Evolutionary conservation across 495 filamentous ascomycete species (phyloP), one percentile per base, ranked within the genome.

Genomic region (Aspergillus sparsus): DNA sequence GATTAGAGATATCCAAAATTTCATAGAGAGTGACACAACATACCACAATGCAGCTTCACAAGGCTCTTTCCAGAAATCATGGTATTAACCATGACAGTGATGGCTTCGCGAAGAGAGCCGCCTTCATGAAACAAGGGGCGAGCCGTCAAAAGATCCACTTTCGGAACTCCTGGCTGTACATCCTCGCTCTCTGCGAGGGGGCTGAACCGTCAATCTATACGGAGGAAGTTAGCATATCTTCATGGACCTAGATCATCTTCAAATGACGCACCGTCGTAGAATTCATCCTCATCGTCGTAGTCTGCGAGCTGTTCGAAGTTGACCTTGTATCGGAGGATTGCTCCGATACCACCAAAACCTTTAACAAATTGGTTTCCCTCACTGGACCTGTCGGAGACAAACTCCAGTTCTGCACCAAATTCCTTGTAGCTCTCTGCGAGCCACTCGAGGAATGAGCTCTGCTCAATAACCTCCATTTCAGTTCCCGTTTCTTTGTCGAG

Each of bases 281-380:
- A 97, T 69, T 98, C 93, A 81, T 98, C 94, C 76, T 98, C 94
- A 76, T 97, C 93, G 75, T 90, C 87, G 66, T 87, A 84, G 76
- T 98, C 95, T 68, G 89, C 90, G 73, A 98, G 85, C 75, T 98
- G 95, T 79, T 98, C 94, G 80, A 98, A 98, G 81, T 98, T 98
- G 80, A 98, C 90, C 81, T 97, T 98, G 86, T 98, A 98, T 62
- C 94, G 90, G 70, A 98, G 87, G 66, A 98, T 87, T 49, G 93
- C 93, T 59, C 94, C 94, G 65, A 98, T 95, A 68, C 94, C 94
- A 87, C 94, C 94, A 70, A 98, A 98, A 56, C 94, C 94, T 79
- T 97, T 97, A 67, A 98, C 94, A 79, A 98, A 98, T 80, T 98
- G 94, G 77, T 98, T 98, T 70, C 94, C 94, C 75, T 98, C 94